Percentiles rank a stretch among this genome's conserved stretches.
These are phyloP conservation scores for Kluyveromyces aestuarii DNA, from an alignment of 805 yeast genomes.

Conservation along the genomic window DNA sequence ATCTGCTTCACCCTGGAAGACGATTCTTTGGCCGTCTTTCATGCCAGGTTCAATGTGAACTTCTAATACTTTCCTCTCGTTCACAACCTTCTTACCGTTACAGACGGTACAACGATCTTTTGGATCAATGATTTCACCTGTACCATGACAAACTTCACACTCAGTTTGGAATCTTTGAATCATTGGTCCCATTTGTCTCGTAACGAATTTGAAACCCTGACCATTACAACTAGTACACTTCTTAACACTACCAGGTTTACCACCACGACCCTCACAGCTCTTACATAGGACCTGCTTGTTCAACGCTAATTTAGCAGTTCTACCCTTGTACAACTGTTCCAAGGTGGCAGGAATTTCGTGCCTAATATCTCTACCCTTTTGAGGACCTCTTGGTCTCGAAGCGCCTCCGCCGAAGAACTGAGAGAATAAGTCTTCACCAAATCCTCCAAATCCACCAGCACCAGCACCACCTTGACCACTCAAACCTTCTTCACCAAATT, in stretches of 20 bases:
- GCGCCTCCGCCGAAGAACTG: conserved; percentile 81
- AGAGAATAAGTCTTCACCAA: conserved; percentile 35
- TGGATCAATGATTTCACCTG: conserved; percentile 80
- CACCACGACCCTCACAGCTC: conserved; percentile 91
- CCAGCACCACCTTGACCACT: conserved; percentile 70
- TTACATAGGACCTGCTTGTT: conserved; percentile 87
- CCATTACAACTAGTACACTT: conserved; percentile 86
- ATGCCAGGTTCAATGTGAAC: conserved; percentile 96
- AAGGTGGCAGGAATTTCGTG: conserved; percentile 78
- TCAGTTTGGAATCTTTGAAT: conserved; percentile 94
- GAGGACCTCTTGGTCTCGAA: conserved; percentile 72
- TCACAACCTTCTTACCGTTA: conserved; percentile 77
- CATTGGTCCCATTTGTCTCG: conserved; percentile 99
- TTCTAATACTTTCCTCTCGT: conserved; percentile 87
- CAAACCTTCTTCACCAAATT: conserved; percentile 88
- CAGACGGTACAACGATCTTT: conserved; percentile 85
- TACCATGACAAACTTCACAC: conserved; percentile 88
- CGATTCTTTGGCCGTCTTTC: conserved; percentile 87
- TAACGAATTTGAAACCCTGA: conserved; percentile 80
- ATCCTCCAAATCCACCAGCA: conserved; percentile 45
- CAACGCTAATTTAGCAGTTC: conserved; percentile 86
- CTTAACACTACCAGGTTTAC: conserved; percentile 83
- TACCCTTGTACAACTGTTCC: conserved; percentile 91
- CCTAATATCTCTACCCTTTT: conserved; percentile 82
- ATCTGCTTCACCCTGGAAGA: conserved; percentile 93